Conservation (phyloP, 2,329 filamentous ascomycete genomes). For the Lasiodiplodia theobromae region DNA sequence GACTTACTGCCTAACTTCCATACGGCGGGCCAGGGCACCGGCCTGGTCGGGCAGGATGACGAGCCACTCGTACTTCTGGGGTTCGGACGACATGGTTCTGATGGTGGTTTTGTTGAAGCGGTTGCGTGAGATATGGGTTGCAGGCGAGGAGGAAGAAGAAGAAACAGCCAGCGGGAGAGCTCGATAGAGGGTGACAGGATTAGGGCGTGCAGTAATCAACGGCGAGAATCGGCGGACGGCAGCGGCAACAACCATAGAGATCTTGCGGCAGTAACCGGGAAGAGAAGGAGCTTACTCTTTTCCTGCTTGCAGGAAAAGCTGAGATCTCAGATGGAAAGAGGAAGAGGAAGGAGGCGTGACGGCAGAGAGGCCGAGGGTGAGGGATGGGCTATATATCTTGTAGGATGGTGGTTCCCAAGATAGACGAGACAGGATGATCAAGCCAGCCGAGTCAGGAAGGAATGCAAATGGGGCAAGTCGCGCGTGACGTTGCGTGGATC, state of each 20-base stretch:
- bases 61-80: conserved; percentile 57
- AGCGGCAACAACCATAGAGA: neutral
- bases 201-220: neutral
- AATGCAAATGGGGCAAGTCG: neutral
- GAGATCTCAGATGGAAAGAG: neutral
- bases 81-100: conserved; percentile 29
- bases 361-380: neutral
- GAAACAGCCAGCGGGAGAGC: neutral
- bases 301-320: neutral
- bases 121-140: conserved; percentile 1
- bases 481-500: neutral
- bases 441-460: neutral
- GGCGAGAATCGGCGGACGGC: neutral
- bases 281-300: neutral
- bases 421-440: neutral
- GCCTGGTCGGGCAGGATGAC: conserved; percentile 56
- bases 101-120: neutral
- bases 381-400: neutral
- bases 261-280: neutral
- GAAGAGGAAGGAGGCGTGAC: neutral
- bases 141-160: neutral
- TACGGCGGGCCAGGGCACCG: conserved; percentile 51
- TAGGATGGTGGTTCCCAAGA: neutral
- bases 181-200: neutral
- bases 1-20: conserved; percentile 48